These are phyloP conservation scores for Fusarium sp. DNA, from an alignment of 2,329 filamentous ascomycete species.

Conservation along the genomic window DNA sequence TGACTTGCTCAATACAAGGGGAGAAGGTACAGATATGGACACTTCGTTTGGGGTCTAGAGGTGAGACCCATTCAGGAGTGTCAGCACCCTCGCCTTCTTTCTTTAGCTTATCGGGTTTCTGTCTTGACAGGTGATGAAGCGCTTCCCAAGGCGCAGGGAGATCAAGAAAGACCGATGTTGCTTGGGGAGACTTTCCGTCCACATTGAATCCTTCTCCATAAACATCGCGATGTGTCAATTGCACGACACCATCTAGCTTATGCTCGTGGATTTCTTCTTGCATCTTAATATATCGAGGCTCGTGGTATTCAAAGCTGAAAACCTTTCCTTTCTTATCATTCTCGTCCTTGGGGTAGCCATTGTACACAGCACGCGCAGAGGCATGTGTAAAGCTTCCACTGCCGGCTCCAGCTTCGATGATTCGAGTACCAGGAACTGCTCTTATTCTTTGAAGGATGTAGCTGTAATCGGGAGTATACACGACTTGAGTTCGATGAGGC, in stretches of 20 bases:
- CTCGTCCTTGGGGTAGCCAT: conserved; percentile 66
- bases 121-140: conserved; percentile 76
- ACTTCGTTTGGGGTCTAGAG: conserved; percentile 75
- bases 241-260: conserved; percentile 70
- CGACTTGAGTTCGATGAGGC: conserved; percentile 85
- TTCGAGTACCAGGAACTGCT: conserved; percentile 73
- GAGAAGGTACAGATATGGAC: conserved; percentile 93
- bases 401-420: conserved; percentile 85
- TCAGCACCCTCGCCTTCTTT: conserved; percentile 35
- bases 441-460: conserved; percentile 82
- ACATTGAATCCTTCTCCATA: conserved; percentile 79
- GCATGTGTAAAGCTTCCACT: conserved; percentile 88
- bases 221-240: conserved; percentile 81
- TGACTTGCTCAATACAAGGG: conserved; percentile 96
- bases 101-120: conserved; percentile 39
- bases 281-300: conserved; percentile 75
- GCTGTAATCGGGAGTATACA: conserved; percentile 88
- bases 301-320: conserved; percentile 85
- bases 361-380: conserved; percentile 78
- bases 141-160: conserved; percentile 85
- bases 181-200: conserved; percentile 66
- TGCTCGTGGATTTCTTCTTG: conserved; percentile 75
- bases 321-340: conserved; percentile 69
- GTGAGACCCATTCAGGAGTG: conserved; percentile 58
- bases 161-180: conserved; percentile 80